phyloP scores from a whole-genome alignment of 73 alveolate genomes.

The Tetrahymena elliotti region DNA sequence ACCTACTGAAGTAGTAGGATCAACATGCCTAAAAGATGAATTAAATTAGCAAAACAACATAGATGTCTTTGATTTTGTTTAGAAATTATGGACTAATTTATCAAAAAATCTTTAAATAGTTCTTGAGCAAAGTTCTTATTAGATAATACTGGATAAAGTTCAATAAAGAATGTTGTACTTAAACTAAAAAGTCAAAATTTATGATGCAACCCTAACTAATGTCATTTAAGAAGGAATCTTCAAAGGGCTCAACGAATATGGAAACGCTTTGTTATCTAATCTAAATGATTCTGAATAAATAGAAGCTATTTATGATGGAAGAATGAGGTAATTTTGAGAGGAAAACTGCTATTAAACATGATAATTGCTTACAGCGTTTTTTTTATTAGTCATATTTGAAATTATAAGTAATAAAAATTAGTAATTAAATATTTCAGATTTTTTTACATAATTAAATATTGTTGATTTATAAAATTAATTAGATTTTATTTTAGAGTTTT shows the following conservation, averaged over 20 bases:
- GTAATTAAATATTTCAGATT: no score
- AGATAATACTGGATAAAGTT: neutral
- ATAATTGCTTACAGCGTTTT: no score
- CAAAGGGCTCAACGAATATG: neutral
- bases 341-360: no score
- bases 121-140: neutral
- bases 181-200: neutral
- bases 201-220: neutral
- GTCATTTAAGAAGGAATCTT: neutral
- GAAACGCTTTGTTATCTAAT: neutral
- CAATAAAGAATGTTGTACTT: neutral
- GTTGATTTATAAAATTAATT: no score
- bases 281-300: neutral
- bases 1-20: neutral
- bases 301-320: neutral
- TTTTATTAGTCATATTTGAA: no score
- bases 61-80: neutral
- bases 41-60: neutral
- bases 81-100: neutral
- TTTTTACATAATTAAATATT: no score
- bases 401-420: no score
- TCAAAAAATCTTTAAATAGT: neutral
- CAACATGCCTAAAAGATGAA: neutral
- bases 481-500: no score
- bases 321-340: neutral